Percentiles rank a stretch among this genome's conserved stretches.
phyloP scores from a whole-genome alignment of 352 stramenopile genomes.

The Plasmopara halstedii region DNA sequence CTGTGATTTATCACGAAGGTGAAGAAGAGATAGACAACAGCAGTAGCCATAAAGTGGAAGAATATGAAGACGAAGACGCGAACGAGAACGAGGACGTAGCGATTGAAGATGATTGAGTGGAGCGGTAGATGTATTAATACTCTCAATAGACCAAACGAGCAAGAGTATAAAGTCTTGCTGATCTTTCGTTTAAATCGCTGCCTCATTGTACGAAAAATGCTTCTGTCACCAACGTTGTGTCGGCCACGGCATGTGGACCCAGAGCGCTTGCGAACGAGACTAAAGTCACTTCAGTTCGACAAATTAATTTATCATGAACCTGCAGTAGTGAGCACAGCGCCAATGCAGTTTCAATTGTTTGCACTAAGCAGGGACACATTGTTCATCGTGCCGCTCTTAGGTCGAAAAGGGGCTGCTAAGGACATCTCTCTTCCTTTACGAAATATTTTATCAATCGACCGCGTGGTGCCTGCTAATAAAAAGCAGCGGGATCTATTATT shows the following conservation, averaged over 20 bases:
- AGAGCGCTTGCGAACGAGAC: constrained; percentile 35
- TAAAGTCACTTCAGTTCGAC: constrained; percentile 26
- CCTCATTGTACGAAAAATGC: constrained; percentile 14
- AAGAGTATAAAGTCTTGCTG: constrained; percentile 13
- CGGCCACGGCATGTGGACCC: constrained; percentile 46
- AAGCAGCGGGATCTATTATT: constrained; percentile 39
- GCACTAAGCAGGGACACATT: constrained; percentile 35
- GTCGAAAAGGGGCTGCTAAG: constrained; percentile 7
- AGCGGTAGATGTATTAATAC: constrained; percentile 41
- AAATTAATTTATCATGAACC: constrained; percentile 49
- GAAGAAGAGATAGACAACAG: constrained; percentile 34
- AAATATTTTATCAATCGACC: constrained; percentile 25
- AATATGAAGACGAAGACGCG: constrained; percentile 19
- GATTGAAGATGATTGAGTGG: constrained; percentile 29
- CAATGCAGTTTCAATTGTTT: constrained; percentile 39
- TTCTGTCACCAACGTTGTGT: constrained; percentile 38
- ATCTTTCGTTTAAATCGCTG: too few relatives aligned
- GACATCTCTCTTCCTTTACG: constrained; percentile 21
- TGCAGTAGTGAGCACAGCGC: constrained; percentile 28
- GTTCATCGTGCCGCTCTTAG: constrained; percentile 38
- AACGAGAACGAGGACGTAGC: constrained; percentile 11
- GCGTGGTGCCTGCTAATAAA: constrained; percentile 29
- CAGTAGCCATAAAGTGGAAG: constrained; percentile 41
- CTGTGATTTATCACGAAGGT: constrained; percentile 66
- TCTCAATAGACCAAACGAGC: constrained; percentile 41